Evolutionary conservation across 2,329 filamentous ascomycete species (phyloP).

Genomic region (Pestalotiopsis sp.): DNA sequence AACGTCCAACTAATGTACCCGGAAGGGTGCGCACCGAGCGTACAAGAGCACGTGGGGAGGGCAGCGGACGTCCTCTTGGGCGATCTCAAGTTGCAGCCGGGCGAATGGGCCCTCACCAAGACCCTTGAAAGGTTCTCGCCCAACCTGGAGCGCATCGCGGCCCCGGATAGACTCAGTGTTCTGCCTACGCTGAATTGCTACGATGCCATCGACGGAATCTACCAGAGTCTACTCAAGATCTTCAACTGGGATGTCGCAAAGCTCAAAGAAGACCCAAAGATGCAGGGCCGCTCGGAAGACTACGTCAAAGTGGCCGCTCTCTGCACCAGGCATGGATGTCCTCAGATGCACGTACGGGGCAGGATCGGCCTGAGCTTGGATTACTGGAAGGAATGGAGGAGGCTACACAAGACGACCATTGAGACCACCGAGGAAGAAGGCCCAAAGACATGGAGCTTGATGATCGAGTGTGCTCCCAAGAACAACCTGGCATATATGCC

Average conservation of each 20-base stretch:
- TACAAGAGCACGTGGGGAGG: constrained; percentile 61
- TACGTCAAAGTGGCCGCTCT: constrained; percentile 60
- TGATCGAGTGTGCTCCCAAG: constrained; percentile 64
- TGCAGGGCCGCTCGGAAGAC: constrained; percentile 48
- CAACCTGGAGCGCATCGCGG: constrained; percentile 72
- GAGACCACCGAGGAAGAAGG: constrained; percentile 40
- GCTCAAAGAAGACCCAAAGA: constrained; percentile 50
- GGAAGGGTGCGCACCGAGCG: constrained; percentile 54
- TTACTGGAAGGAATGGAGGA: constrained; percentile 73
- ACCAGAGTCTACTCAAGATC: constrained; percentile 69
- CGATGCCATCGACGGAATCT: constrained; percentile 75
- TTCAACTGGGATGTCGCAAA: constrained; percentile 70
- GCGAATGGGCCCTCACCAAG: constrained; percentile 69
- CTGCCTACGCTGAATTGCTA: constrained; percentile 73
- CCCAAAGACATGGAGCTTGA: constrained; percentile 64
- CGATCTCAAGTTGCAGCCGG: constrained; percentile 63
- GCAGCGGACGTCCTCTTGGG: constrained; percentile 68
- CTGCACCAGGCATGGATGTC: constrained; percentile 71
- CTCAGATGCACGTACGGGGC: constrained; percentile 69
- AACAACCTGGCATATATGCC: constrained; percentile 37
- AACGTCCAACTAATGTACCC: constrained; percentile 66
- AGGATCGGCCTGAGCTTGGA: constrained; percentile 72
- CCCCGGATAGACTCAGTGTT: constrained; percentile 72
- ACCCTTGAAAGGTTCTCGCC: constrained; percentile 70
- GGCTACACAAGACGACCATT: constrained; percentile 41